Evolutionary conservation across 2,329 filamentous ascomycete species (phyloP).

Genomic region (Hyphodiscus sp.): DNA sequence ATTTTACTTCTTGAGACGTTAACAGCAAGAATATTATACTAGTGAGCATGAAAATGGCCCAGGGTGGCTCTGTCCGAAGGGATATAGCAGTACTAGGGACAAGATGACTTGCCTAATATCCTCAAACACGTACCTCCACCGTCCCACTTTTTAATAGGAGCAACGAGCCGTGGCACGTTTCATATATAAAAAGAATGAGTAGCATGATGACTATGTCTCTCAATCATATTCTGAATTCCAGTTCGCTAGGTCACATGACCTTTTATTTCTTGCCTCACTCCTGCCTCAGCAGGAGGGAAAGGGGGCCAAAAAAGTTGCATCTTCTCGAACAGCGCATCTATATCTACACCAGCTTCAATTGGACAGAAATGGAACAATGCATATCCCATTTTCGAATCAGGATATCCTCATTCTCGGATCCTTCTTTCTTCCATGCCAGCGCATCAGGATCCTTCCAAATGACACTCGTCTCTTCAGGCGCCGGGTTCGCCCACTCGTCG

Average conservation of each 20-base stretch:
- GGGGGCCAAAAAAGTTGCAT: background rate
- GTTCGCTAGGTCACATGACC: background rate
- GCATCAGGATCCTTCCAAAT: slow-evolving; percentile 12
- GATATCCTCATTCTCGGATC: background rate
- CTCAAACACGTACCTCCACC: too few species aligned
- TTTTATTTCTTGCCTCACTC: background rate
- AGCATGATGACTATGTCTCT: too few species aligned
- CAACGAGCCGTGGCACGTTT: too few species aligned
- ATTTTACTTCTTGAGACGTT: too few species aligned
- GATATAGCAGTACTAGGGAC: too few species aligned
- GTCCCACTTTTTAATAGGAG: too few species aligned
- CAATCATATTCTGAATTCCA: too few species aligned
- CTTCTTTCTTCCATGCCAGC: slow-evolving; percentile 6
- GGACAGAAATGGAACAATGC: background rate
- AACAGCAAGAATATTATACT: too few species aligned
- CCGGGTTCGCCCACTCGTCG: background rate
- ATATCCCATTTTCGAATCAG: background rate
- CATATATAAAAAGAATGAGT: too few species aligned
- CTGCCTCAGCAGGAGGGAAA: background rate
- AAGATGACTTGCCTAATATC: too few species aligned
- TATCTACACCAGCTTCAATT: slow-evolving; percentile 3
- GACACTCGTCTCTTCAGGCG: slow-evolving; percentile 4
- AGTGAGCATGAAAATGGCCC: too few species aligned
- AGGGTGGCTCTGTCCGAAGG: too few species aligned
- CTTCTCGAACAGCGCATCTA: slow-evolving; percentile 3